Percentiles rank a stretch among this genome's conserved stretches.
These are phyloP conservation scores for Oidium heveae DNA, from an alignment of 2,329 filamentous ascomycete species.

Conservation along the genomic window DNA sequence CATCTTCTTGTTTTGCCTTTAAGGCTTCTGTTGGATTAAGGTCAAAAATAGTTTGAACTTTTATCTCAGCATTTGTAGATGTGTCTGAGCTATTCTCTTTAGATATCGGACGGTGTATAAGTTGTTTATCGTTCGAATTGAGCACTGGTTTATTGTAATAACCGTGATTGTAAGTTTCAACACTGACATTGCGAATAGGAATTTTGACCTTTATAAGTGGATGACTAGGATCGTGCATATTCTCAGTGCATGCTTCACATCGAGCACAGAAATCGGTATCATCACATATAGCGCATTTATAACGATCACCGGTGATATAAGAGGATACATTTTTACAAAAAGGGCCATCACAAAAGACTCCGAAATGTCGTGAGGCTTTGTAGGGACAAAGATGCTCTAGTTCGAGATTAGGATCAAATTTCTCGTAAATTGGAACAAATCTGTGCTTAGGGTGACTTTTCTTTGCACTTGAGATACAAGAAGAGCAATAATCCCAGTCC, in stretches of 20 bases:
- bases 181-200: constrained; percentile 63
- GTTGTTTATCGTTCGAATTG: constrained; percentile 42
- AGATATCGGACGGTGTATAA: constrained; percentile 20
- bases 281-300: constrained; percentile 92
- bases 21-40: constrained; percentile 34
- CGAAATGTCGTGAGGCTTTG: constrained; percentile 35
- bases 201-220: constrained; percentile 94
- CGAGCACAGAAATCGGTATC: constrained; percentile 87
- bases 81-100: constrained; percentile 23
- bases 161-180: constrained; percentile 64
- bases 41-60: constrained; percentile 50
- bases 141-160: constrained; percentile 36
- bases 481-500: constrained; percentile 84
- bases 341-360: constrained; percentile 87
- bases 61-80: constrained; percentile 26
- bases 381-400: constrained; percentile 13
- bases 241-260: constrained; percentile 70
- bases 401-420: constrained; percentile 15
- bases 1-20: constrained; percentile 10
- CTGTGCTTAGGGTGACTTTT: constrained; percentile 60
- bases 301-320: constrained; percentile 71
- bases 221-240: constrained; percentile 83
- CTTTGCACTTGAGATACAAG: constrained; percentile 41
- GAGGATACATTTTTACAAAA: constrained; percentile 40
- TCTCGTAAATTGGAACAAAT: constrained; percentile 69